Conservation (phyloP, 768 basidiomycete genomes). For the Exidia glandulosa region DNA sequence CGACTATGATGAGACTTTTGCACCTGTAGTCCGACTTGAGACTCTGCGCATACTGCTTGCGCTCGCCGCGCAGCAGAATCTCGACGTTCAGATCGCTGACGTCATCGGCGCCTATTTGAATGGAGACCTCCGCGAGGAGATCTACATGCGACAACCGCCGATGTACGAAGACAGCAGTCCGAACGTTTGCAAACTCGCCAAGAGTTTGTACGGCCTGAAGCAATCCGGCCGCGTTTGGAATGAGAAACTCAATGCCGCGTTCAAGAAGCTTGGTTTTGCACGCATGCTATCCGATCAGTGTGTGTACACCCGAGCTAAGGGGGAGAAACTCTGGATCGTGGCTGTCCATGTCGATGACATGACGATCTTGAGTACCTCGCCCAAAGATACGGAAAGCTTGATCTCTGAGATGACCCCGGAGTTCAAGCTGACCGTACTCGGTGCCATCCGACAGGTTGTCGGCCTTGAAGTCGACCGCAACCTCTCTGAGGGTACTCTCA, state of each 20-base stretch:
- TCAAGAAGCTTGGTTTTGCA: not conserved
- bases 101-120: conserved; percentile 8
- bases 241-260: not conserved
- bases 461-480: not conserved
- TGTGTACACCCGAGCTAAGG: not conserved
- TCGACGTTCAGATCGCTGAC: conserved; percentile 11
- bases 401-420: not conserved
- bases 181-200: conserved; percentile 11
- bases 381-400: not conserved
- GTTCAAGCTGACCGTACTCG: not conserved
- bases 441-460: not conserved
- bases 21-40: conserved; percentile 12
- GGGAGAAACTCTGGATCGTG: conserved; percentile 4
- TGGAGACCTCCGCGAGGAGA: conserved; percentile 10
- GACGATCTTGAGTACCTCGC: not conserved
- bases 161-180: conserved; percentile 13
- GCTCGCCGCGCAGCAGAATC: conserved; percentile 5
- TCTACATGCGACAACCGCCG: conserved; percentile 19
- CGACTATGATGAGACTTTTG: conserved; percentile 13
- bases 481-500: not conserved
- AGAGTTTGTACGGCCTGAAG: conserved; percentile 17
- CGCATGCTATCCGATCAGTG: not conserved
- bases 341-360: conserved; percentile 9
- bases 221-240: conserved; percentile 15
- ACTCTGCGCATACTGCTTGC: conserved; percentile 11